Conservation (phyloP, 2,329 filamentous ascomycete genomes). For the Pseudogymnoascus sp. region DNA sequence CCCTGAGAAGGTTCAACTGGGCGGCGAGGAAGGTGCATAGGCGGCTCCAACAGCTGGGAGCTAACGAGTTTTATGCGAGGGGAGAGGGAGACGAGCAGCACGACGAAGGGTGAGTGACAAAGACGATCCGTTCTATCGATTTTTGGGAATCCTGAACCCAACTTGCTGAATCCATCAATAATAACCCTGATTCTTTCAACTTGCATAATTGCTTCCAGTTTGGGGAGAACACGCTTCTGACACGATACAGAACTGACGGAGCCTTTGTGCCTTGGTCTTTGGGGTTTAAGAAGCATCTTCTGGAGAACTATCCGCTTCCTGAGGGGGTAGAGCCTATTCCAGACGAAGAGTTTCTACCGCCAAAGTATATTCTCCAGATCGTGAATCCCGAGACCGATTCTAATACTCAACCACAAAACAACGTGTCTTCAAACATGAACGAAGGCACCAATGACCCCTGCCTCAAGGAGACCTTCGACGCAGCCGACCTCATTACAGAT, state of each 20-base stretch:
- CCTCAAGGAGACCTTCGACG: constrained; percentile 5
- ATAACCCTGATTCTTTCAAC: not conserved
- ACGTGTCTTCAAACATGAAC: not conserved
- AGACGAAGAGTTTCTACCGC: constrained; percentile 63
- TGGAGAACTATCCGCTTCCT: constrained; percentile 61
- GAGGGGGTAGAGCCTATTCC: constrained; percentile 60
- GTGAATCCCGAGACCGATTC: constrained; percentile 12
- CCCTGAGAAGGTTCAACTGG: constrained; percentile 68
- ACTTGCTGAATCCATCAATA: not conserved
- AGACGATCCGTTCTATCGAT: not conserved
- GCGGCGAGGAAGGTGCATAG: constrained; percentile 82
- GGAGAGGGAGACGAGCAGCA: constrained; percentile 93
- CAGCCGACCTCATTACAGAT: constrained; percentile 25
- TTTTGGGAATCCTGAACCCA: not conserved
- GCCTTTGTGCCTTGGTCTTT: constrained; percentile 71
- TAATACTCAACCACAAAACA: constrained; percentile 9
- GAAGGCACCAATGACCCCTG: not conserved
- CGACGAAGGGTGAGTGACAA: constrained; percentile 63
- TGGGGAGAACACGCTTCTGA: not conserved
- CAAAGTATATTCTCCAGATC: constrained; percentile 56
- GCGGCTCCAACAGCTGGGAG: constrained; percentile 75
- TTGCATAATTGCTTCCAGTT: not conserved
- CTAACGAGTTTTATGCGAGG: constrained; percentile 61
- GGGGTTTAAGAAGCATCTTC: constrained; percentile 55
- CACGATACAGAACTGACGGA: constrained; percentile 60